A percentile compares a stretch with the other conserved stretches of the same genome.
These are phyloP conservation scores for Dryadomyces quercus-mongolicae DNA, from an alignment of 2,329 filamentous ascomycete species.

Conservation along the genomic window DNA sequence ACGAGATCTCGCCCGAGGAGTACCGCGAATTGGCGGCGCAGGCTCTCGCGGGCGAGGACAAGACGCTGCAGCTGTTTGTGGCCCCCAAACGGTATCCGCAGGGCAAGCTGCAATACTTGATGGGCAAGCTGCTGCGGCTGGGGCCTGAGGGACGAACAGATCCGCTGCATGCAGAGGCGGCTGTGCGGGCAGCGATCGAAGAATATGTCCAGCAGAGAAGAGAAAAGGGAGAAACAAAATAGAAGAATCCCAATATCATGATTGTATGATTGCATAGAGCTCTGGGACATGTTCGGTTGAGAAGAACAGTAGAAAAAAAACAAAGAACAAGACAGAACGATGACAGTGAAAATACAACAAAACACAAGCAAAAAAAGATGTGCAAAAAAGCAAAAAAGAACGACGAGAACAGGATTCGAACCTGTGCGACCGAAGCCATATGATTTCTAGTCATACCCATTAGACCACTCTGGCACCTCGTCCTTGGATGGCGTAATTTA, in stretches of 20 bases:
- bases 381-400: background rate
- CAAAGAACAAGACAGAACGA: background rate
- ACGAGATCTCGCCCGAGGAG: conserved; percentile 33
- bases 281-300: too few species aligned
- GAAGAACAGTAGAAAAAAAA: background rate
- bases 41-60: conserved; percentile 32
- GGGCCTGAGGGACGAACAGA: conserved; percentile 44
- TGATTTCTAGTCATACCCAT: conserved; percentile 14
- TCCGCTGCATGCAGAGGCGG: conserved; percentile 34
- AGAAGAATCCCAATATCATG: background rate
- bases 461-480: conserved; percentile 12
- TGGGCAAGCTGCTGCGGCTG: conserved; percentile 44
- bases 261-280: too few species aligned
- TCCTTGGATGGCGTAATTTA: background rate
- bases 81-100: conserved; percentile 32
- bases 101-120: conserved; percentile 48
- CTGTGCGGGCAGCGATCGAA: conserved; percentile 25
- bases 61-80: conserved; percentile 33
- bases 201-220: conserved; percentile 5
- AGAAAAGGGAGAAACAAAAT: background rate
- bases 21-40: conserved; percentile 34
- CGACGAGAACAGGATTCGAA: conserved; percentile 12
- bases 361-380: background rate
- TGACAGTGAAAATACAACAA: background rate
- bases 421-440: conserved; percentile 13